phyloP scores from a whole-genome alignment of 2,329 filamentous ascomycete species.

The Stylonectria norvegica region DNA sequence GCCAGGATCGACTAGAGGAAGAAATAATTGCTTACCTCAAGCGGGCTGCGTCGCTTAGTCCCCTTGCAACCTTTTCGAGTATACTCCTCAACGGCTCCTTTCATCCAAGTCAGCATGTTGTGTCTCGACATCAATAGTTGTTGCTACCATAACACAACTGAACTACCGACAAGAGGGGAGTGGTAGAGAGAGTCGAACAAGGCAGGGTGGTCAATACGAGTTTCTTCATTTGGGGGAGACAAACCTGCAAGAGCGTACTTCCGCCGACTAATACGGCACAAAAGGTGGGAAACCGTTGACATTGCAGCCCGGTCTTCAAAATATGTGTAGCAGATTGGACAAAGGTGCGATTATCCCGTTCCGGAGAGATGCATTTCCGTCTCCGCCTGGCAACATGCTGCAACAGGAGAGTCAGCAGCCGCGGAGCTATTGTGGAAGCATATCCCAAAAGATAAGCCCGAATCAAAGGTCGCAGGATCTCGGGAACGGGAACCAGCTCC shows the following conservation, averaged over 20 bases:
- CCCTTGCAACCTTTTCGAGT: slow-evolving; percentile 23
- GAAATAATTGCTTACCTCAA: slow-evolving; percentile 23
- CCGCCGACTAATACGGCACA: slow-evolving; percentile 60
- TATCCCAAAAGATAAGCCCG: slow-evolving; percentile 61
- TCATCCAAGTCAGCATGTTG: slow-evolving; percentile 11
- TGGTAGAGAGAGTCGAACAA: neutral
- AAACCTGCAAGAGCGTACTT: slow-evolving; percentile 58
- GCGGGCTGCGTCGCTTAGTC: slow-evolving; percentile 24
- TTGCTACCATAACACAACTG: neutral
- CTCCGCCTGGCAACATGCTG: slow-evolving; percentile 44
- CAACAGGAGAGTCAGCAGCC: slow-evolving; percentile 53
- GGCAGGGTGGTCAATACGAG: slow-evolving; percentile 5
- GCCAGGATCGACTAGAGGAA: slow-evolving; percentile 1
- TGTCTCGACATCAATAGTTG: slow-evolving; percentile 2
- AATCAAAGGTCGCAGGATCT: slow-evolving; percentile 51
- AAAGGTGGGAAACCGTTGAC: slow-evolving; percentile 59
- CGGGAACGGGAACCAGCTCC: slow-evolving; percentile 40
- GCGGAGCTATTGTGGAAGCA: slow-evolving; percentile 55
- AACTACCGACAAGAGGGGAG: neutral
- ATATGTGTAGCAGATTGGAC: slow-evolving; percentile 36
- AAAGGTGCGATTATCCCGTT: slow-evolving; percentile 31
- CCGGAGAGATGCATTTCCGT: slow-evolving; percentile 25
- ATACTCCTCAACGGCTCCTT: slow-evolving; percentile 32
- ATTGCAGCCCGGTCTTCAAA: slow-evolving; percentile 50
- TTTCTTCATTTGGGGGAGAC: slow-evolving; percentile 18